phyloP scores from a whole-genome alignment of 306 rosid species.

The Ochetophila trinervis region DNA sequence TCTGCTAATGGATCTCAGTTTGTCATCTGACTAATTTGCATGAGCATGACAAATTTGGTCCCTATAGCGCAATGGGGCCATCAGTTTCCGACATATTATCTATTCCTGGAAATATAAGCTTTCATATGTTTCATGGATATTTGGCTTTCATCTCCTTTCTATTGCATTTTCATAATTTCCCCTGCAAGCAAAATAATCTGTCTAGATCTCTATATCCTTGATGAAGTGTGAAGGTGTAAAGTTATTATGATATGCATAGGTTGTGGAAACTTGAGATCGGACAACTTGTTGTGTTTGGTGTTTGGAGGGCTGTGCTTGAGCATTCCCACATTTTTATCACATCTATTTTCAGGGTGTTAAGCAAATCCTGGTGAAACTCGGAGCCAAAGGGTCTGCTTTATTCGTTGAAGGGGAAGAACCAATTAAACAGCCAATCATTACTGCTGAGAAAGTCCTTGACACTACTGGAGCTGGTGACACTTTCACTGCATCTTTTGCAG shows the following conservation, averaged over 20 bases:
- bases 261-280: slow-evolving; percentile 1
- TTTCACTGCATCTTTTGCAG: slow-evolving; percentile 88
- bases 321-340: slow-evolving; percentile 2
- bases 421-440: slow-evolving; percentile 58
- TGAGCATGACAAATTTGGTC: too few relatives aligned
- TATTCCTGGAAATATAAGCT: not conserved
- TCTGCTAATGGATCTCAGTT: too few relatives aligned
- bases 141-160: too few relatives aligned
- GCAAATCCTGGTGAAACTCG: slow-evolving; percentile 90
- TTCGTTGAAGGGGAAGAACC: slow-evolving; percentile 82
- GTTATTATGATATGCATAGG: not conserved
- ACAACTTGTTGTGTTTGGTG: not conserved
- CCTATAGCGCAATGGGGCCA: not conserved
- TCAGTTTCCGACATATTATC: not conserved
- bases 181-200: too few relatives aligned
- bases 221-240: too few relatives aligned
- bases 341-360: slow-evolving; percentile 65
- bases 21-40: too few relatives aligned
- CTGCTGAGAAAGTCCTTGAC: slow-evolving; percentile 61
- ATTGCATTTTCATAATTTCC: too few relatives aligned
- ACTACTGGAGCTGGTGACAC: slow-evolving; percentile 98
- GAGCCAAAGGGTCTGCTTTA: slow-evolving; percentile 77
- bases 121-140: too few relatives aligned
- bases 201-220: too few relatives aligned
- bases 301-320: not conserved